Evolutionary conservation across 305 asterid genomes (phyloP).

Genomic region (Fraxinus angustifolia): DNA sequence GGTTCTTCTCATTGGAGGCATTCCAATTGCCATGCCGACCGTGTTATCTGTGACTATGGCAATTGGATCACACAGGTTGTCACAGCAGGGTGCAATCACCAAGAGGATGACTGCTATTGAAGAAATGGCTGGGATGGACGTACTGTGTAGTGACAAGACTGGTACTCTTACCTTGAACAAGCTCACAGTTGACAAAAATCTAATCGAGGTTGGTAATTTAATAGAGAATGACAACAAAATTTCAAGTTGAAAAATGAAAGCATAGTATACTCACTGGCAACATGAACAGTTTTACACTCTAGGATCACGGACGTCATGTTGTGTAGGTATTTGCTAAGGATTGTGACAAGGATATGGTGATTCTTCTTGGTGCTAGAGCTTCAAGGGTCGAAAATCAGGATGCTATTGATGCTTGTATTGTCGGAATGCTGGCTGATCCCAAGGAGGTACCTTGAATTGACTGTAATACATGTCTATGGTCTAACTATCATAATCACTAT

Average conservation of each 20-base stretch:
- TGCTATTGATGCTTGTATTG: slow-evolving; percentile 41
- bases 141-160: slow-evolving; percentile 70
- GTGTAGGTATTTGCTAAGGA: slow-evolving; percentile 32
- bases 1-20: slow-evolving; percentile 39
- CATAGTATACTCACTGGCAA: not conserved
- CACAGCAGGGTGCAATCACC: slow-evolving; percentile 46
- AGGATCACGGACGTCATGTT: not conserved
- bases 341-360: slow-evolving; percentile 32
- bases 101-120: slow-evolving; percentile 78
- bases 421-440: slow-evolving; percentile 38
- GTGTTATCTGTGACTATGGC: slow-evolving; percentile 47
- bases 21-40: slow-evolving; percentile 41
- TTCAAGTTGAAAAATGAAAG: not conserved
- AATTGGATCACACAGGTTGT: slow-evolving; percentile 42
- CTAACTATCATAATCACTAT: not conserved
- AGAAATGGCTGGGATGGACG: slow-evolving; percentile 82
- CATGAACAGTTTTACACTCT: not conserved
- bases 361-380: slow-evolving; percentile 38
- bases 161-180: slow-evolving; percentile 75
- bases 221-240: not conserved
- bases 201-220: slow-evolving; percentile 37
- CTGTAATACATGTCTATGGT: not conserved
- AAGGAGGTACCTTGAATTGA: slow-evolving; percentile 32
- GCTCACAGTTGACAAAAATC: slow-evolving; percentile 52
- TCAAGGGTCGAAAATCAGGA: slow-evolving; percentile 42